A percentile compares a stretch with the other conserved stretches of the same genome.
phyloP scores from a whole-genome alignment of 495 filamentous ascomycete genomes.

The Thermochaetoides thermophila region DNA sequence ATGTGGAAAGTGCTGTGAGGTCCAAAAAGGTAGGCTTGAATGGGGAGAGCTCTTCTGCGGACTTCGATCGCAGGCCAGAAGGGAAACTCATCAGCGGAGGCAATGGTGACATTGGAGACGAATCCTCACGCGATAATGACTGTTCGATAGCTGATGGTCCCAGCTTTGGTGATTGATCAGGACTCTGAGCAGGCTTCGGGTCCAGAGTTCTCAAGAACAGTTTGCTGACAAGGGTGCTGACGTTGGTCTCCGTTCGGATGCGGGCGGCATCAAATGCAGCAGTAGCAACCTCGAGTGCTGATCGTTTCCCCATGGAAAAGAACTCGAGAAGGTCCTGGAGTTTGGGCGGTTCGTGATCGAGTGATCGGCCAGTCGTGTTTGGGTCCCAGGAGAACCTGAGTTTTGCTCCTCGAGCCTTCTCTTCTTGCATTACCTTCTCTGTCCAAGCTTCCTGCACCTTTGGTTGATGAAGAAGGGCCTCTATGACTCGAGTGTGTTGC shows the following conservation, averaged over 20 bases:
- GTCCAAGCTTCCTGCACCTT: slow-evolving; percentile 8
- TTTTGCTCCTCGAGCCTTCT: slow-evolving; percentile 3
- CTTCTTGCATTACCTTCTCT: slow-evolving; percentile 6
- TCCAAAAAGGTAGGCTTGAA: too few relatives aligned
- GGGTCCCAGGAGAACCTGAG: slow-evolving; percentile 12
- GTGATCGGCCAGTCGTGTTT: slow-evolving; percentile 3
- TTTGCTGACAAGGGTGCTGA: slow-evolving; percentile 4
- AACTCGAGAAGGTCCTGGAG: slow-evolving; percentile 12
- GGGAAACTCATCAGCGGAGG: not conserved
- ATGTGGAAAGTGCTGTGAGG: too few relatives aligned
- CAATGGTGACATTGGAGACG: slow-evolving; percentile 2
- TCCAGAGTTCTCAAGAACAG: not conserved
- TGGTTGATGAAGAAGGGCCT: slow-evolving; percentile 12
- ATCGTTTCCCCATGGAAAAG: slow-evolving; percentile 1
- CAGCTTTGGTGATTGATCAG: not conserved
- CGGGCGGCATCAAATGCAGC: slow-evolving; percentile 3
- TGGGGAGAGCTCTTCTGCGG: too few relatives aligned
- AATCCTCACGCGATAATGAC: not conserved
- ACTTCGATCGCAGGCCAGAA: not conserved
- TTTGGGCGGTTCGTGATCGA: not conserved
- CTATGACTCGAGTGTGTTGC: slow-evolving; percentile 14
- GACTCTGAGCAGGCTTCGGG: not conserved
- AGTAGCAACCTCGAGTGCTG: not conserved
- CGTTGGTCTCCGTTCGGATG: slow-evolving; percentile 1
- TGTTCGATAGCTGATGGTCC: not conserved